These are phyloP conservation scores for Cryptosporidium sp. DNA, from an alignment of 169 alveolate species.

Conservation along the genomic window DNA sequence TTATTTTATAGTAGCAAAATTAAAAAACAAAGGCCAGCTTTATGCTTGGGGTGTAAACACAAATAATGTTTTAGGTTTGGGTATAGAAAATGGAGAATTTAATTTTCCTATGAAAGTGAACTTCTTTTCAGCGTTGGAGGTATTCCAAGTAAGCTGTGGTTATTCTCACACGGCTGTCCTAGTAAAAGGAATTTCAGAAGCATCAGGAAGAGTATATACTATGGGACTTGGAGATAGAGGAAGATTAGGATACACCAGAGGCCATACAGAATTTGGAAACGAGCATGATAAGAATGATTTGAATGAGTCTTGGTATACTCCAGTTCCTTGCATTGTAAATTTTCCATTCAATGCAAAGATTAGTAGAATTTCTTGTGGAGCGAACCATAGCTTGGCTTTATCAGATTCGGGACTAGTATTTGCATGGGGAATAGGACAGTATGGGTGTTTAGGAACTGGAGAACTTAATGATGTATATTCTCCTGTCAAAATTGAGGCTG, in stretches of 20 bases:
- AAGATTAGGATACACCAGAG: constrained; percentile 47
- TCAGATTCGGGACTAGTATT: constrained; percentile 22
- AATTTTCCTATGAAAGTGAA: constrained; percentile 43
- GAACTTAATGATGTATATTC: constrained; percentile 25
- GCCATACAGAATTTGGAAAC: constrained; percentile 49
- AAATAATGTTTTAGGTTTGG: constrained; percentile 45
- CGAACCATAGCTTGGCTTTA: constrained; percentile 44
- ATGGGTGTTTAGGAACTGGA: constrained; percentile 67
- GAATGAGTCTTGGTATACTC: constrained; percentile 58
- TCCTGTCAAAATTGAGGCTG: constrained; percentile 39
- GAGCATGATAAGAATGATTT: constrained; percentile 14
- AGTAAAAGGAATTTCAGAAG: constrained; percentile 20
- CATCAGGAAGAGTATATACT: constrained; percentile 46
- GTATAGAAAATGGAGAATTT: constrained; percentile 29
- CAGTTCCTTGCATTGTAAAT: constrained; percentile 41
- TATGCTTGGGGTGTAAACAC: constrained; percentile 50
- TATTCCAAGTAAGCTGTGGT: constrained; percentile 63
- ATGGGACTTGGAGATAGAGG: constrained; percentile 71
- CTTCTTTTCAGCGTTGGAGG: constrained; percentile 33
- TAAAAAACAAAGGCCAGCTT: constrained; percentile 39
- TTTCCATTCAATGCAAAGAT: constrained; percentile 46
- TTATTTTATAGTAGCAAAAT: constrained; percentile 39
- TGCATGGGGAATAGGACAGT: constrained; percentile 61
- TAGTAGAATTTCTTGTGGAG: constrained; percentile 65
- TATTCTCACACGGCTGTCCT: constrained; percentile 51